These are phyloP conservation scores for Yamadazyma sp. DNA, from an alignment of 805 yeast genomes.

Conservation along the genomic window DNA sequence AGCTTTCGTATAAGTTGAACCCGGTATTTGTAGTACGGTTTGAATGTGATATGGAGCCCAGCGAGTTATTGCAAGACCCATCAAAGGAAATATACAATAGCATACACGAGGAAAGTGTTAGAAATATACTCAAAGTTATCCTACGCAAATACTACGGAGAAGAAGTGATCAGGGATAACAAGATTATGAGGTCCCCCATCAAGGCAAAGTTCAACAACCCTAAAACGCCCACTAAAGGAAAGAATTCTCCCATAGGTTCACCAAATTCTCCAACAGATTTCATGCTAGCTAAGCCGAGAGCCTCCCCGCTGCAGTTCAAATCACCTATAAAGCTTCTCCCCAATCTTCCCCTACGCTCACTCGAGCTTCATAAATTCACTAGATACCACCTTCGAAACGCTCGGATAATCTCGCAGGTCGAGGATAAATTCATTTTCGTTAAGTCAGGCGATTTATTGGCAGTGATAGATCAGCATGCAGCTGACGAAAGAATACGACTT, in stretches of 20 bases:
- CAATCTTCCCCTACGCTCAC: constrained; percentile 1
- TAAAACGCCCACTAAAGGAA: constrained; percentile 1
- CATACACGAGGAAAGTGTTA: constrained; percentile 3
- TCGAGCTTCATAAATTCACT: constrained; percentile 13
- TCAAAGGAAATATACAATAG: constrained; percentile 4
- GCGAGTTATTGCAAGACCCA: constrained; percentile 11
- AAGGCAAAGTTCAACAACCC: background rate
- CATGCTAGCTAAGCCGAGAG: too few species aligned
- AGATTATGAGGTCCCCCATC: too few species aligned
- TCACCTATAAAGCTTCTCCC: constrained; percentile 4
- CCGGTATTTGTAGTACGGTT: constrained; percentile 8
- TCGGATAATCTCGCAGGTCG: constrained; percentile 46
- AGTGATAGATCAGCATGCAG: constrained; percentile 80
- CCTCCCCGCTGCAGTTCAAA: too few species aligned
- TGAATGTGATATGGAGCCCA: background rate
- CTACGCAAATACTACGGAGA: constrained; percentile 5
- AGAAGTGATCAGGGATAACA: too few species aligned
- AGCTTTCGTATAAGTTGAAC: background rate
- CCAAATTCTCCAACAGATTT: too few species aligned
- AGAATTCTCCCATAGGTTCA: too few species aligned
- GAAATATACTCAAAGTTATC: background rate
- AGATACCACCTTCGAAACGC: constrained; percentile 18
- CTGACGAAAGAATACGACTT: constrained; percentile 69
- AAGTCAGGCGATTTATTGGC: constrained; percentile 29
- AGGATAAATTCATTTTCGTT: constrained; percentile 60